These are phyloP conservation scores for Fusarium anguioides DNA, from an alignment of 2,329 filamentous ascomycete genomes.

Conservation along the genomic window DNA sequence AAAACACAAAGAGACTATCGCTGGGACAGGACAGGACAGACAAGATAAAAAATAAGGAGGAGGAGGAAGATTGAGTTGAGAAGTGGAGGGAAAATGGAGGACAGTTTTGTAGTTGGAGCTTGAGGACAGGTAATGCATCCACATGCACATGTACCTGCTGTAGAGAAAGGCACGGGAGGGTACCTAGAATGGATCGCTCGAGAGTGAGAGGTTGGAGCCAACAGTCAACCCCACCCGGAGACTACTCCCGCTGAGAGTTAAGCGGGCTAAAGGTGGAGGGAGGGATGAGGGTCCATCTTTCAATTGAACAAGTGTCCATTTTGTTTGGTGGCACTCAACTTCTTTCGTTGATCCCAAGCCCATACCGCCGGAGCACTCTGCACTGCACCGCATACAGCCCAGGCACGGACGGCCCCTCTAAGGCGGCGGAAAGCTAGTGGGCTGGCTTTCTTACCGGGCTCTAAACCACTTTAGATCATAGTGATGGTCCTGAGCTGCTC, in stretches of 20 bases:
- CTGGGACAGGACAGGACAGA: slow-evolving; percentile 32
- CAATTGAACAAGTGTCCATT: slow-evolving; percentile 61
- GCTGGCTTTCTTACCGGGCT: slow-evolving; percentile 9
- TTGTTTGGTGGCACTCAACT: slow-evolving; percentile 39
- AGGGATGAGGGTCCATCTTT: slow-evolving; percentile 27
- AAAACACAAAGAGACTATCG: slow-evolving; percentile 38
- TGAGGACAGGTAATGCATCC: slow-evolving; percentile 38
- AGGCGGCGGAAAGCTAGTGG: slow-evolving; percentile 24
- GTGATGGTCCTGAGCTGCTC: not conserved
- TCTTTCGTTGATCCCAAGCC: slow-evolving; percentile 21
- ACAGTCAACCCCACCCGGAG: slow-evolving; percentile 24
- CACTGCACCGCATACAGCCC: slow-evolving; percentile 11
- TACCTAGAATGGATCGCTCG: slow-evolving; percentile 15
- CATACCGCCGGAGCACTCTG: slow-evolving; percentile 29
- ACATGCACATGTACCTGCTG: slow-evolving; percentile 3
- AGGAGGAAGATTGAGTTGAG: slow-evolving; percentile 31
- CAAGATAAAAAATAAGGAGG: slow-evolving; percentile 28
- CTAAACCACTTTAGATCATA: slow-evolving; percentile 17
- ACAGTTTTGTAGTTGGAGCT: slow-evolving; percentile 52
- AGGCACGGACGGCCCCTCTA: slow-evolving; percentile 24
- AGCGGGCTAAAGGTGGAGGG: slow-evolving; percentile 21
- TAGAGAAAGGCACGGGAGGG: slow-evolving; percentile 5
- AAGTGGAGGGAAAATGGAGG: slow-evolving; percentile 41
- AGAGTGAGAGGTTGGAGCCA: slow-evolving; percentile 17
- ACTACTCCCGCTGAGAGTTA: slow-evolving; percentile 35